Conservation (phyloP, 1,284 basidiomycete genomes). For the Termitomyces sp. region DNA sequence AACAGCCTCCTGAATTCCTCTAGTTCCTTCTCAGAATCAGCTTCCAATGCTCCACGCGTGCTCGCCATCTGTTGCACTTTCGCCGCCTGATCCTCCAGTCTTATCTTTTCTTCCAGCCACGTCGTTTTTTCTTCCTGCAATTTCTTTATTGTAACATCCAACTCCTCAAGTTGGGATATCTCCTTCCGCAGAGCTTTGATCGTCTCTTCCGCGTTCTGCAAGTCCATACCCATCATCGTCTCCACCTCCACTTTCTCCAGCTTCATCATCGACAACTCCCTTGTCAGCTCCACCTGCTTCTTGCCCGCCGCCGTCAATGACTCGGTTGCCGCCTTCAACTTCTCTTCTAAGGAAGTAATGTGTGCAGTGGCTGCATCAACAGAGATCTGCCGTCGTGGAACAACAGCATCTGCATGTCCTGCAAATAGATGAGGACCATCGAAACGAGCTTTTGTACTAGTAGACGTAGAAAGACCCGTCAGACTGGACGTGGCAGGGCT, state of each 20-base stretch:
- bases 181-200: constrained; percentile 58
- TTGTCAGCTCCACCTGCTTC: constrained; percentile 54
- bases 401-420: constrained; percentile 62
- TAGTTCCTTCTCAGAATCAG: constrained; percentile 35
- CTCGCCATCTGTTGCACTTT: constrained; percentile 40
- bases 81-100: constrained; percentile 33
- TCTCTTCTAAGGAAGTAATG: constrained; percentile 50
- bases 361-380: constrained; percentile 32
- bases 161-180: constrained; percentile 47
- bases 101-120: constrained; percentile 51
- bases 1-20: constrained; percentile 32
- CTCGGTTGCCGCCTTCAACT: constrained; percentile 52
- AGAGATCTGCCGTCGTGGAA: constrained; percentile 39
- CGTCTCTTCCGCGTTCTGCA: constrained; percentile 61
- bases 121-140: constrained; percentile 43
- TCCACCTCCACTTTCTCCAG: constrained; percentile 64
- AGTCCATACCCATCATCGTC: constrained; percentile 55
- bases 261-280: constrained; percentile 53
- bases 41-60: constrained; percentile 37
- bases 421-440: constrained; percentile 81
- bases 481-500: constrained; percentile 47
- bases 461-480: constrained; percentile 37
- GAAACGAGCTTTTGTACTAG: constrained; percentile 45
- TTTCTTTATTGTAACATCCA: constrained; percentile 46
- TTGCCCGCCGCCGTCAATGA: constrained; percentile 52